A percentile compares a stretch with the other conserved stretches of the same genome.
These are phyloP conservation scores for Sugiyamaella floridensis DNA, from an alignment of 805 yeast species.

Conservation along the genomic window DNA sequence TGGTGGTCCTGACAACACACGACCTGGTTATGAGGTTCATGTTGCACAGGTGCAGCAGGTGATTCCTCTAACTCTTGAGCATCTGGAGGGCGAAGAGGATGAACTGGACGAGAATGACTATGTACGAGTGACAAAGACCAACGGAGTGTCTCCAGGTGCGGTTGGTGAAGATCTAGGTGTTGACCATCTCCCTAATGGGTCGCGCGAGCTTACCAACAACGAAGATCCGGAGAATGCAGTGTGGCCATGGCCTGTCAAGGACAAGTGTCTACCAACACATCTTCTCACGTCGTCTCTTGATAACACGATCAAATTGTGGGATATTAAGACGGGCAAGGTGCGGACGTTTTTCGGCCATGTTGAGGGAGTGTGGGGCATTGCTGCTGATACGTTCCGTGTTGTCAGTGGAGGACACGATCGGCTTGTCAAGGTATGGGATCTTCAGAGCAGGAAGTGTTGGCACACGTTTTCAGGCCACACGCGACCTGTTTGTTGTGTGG, in stretches of 20 bases:
- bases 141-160: background rate
- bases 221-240: slow-evolving; percentile 20
- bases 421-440: slow-evolving; percentile 87
- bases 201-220: background rate
- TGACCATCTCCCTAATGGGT: background rate
- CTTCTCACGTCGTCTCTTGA: slow-evolving; percentile 81
- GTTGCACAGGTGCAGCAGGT: slow-evolving; percentile 92
- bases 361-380: slow-evolving; percentile 96
- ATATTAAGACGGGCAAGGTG: slow-evolving; percentile 74
- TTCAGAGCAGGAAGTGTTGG: slow-evolving; percentile 89
- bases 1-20: slow-evolving; percentile 47
- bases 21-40: slow-evolving; percentile 48
- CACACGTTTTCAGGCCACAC: slow-evolving; percentile 79
- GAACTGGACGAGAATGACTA: slow-evolving; percentile 7
- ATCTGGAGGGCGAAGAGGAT: slow-evolving; percentile 38
- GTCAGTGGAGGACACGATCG: slow-evolving; percentile 94
- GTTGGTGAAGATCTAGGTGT: background rate
- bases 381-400: slow-evolving; percentile 91
- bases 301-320: slow-evolving; percentile 91
- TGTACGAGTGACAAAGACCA: background rate
- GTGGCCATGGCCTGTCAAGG: background rate
- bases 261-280: slow-evolving; percentile 62
- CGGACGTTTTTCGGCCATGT: slow-evolving; percentile 96
- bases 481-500: slow-evolving; percentile 56
- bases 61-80: slow-evolving; percentile 72